A percentile compares a stretch with the other conserved stretches of the same genome.
These are phyloP conservation scores for Spencermartinsiella ligniputridi DNA, from an alignment of 1,139 yeast genomes.

Conservation along the genomic window DNA sequence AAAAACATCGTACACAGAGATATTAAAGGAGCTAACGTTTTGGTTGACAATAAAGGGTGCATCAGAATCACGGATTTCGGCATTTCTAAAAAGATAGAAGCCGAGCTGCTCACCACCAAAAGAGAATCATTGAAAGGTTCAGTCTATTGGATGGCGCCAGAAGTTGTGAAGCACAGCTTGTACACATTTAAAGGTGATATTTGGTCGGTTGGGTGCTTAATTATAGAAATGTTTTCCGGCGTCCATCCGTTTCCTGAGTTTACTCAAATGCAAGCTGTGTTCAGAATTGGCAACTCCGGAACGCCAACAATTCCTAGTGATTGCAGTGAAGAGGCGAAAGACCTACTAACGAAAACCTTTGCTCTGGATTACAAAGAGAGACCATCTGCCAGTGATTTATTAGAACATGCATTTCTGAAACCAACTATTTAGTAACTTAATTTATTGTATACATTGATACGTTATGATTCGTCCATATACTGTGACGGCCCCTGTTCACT, in stretches of 20 bases:
- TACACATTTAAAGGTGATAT: constrained; percentile 89
- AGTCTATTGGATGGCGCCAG: constrained; percentile 99
- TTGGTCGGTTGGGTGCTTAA: constrained; percentile 91
- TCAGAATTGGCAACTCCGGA: constrained; percentile 81
- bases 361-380: constrained; percentile 69
- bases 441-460: neutral
- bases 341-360: constrained; percentile 63
- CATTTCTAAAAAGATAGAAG: constrained; percentile 70
- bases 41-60: constrained; percentile 85
- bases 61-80: constrained; percentile 95
- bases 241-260: constrained; percentile 91
- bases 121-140: constrained; percentile 90
- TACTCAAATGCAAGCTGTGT: constrained; percentile 94
- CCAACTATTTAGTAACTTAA: neutral
- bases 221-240: constrained; percentile 93
- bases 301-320: constrained; percentile 74
- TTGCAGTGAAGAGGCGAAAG: constrained; percentile 65
- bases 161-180: constrained; percentile 86
- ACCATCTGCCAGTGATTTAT: constrained; percentile 66
- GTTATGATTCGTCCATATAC: neutral
- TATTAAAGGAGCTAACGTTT: constrained; percentile 87
- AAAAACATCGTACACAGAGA: constrained; percentile 86
- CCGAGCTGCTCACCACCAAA: constrained; percentile 40
- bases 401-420: constrained; percentile 48
- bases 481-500: neutral